Conservation (phyloP, 2,329 filamentous ascomycete species). For the Talaromyces sp. region DNA sequence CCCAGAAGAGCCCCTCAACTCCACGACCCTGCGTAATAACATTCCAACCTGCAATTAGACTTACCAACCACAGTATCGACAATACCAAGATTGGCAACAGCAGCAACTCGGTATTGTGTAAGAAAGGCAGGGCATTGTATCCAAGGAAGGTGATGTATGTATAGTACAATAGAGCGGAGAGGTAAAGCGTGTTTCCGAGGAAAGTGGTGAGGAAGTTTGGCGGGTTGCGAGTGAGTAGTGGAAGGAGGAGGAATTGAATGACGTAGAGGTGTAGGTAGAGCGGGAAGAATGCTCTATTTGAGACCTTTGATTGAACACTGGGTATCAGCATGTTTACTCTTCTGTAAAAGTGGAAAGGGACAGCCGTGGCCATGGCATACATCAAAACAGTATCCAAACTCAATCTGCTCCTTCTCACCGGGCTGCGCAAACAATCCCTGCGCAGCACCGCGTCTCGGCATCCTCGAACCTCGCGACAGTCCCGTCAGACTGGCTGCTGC, state of each 20-base stretch:
- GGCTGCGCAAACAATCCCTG: constrained; percentile 58
- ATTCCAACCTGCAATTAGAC: constrained; percentile 46
- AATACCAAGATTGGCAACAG: constrained; percentile 60
- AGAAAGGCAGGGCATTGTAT: constrained; percentile 65
- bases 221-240: constrained; percentile 47
- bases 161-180: constrained; percentile 64
- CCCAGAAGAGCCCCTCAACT: constrained; percentile 45
- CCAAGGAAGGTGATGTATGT: constrained; percentile 66
- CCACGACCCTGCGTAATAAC: constrained; percentile 43
- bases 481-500: constrained; percentile 44
- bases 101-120: constrained; percentile 64
- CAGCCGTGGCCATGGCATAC: constrained; percentile 42
- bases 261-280: constrained; percentile 65
- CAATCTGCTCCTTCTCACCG: constrained; percentile 55
- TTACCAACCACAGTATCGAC: constrained; percentile 56
- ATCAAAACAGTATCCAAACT: constrained; percentile 70
- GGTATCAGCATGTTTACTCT: not conserved
- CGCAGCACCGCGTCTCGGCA: constrained; percentile 47
- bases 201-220: constrained; percentile 49
- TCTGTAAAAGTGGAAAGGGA: not conserved
- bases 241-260: constrained; percentile 64
- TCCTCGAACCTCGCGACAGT: constrained; percentile 38
- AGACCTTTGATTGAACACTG: constrained; percentile 41
- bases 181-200: constrained; percentile 63
- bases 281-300: constrained; percentile 64